These are phyloP conservation scores for Lichtheimia ornata DNA, from an alignment of 371 early-diverging fungal genomes.

Conservation along the genomic window DNA sequence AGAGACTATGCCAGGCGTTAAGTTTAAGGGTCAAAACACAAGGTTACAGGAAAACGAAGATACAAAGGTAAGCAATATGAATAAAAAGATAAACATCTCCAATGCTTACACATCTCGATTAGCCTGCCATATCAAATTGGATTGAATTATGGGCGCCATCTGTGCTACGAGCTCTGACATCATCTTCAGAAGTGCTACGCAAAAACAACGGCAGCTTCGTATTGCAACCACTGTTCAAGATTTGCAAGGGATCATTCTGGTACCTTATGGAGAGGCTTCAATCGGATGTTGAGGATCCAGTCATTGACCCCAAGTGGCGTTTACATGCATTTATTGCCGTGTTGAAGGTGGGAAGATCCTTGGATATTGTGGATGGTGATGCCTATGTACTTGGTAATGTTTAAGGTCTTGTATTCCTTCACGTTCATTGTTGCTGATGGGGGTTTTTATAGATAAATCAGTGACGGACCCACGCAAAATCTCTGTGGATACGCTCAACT, in stretches of 20 bases:
- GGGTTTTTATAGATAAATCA: slow-evolving; percentile 13
- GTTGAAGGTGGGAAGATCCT: slow-evolving; percentile 52
- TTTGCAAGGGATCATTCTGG: slow-evolving; percentile 44
- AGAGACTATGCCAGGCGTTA: slow-evolving; percentile 38
- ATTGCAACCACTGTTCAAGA: slow-evolving; percentile 40
- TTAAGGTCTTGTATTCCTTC: neutral
- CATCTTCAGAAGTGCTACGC: slow-evolving; percentile 39
- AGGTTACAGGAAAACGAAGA: slow-evolving; percentile 24
- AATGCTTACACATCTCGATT: neutral
- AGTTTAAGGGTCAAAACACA: slow-evolving; percentile 38
- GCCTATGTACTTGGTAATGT: slow-evolving; percentile 31
- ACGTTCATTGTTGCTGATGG: neutral
- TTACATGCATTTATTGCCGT: slow-evolving; percentile 50
- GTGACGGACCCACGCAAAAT: slow-evolving; percentile 22
- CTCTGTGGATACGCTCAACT: slow-evolving; percentile 38
- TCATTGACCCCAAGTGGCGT: slow-evolving; percentile 18
- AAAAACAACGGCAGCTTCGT: slow-evolving; percentile 38
- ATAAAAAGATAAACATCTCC: neutral
- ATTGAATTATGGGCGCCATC: slow-evolving; percentile 42
- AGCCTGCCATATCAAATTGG: slow-evolving; percentile 28
- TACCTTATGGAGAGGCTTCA: slow-evolving; percentile 35
- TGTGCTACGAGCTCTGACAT: slow-evolving; percentile 32
- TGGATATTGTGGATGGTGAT: slow-evolving; percentile 60
- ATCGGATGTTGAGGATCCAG: slow-evolving; percentile 8
- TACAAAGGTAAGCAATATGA: slow-evolving; percentile 12